Evolutionary conservation across 1,284 basidiomycete species (phyloP).

Genomic region (Trichosporon sp.): DNA sequence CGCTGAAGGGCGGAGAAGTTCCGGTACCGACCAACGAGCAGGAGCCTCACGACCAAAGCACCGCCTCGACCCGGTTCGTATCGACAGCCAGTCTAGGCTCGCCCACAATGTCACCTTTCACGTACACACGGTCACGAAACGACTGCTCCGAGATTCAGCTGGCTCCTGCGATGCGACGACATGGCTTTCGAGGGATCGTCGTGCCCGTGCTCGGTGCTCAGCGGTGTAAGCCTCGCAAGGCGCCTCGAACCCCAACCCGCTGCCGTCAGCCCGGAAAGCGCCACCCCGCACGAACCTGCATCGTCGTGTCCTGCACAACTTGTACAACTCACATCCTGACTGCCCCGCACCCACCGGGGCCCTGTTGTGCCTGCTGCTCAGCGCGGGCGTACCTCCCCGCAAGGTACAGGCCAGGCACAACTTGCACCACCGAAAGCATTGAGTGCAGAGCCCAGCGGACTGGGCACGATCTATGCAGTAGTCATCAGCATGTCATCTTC

Average conservation of each 20-base stretch:
- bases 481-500: background rate
- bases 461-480: background rate
- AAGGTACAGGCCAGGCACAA: background rate
- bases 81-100: background rate
- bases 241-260: background rate
- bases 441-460: background rate
- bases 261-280: background rate
- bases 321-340: background rate
- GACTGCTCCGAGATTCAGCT: background rate
- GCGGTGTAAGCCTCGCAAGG: background rate
- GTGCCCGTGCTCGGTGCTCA: background rate
- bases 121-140: background rate
- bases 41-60: background rate
- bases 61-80: background rate
- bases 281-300: background rate
- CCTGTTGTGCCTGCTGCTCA: background rate
- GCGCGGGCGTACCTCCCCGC: background rate
- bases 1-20: background rate
- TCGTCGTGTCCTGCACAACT: background rate
- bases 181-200: background rate
- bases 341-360: background rate
- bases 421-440: background rate
- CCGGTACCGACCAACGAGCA: background rate
- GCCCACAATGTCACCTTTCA: background rate
- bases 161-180: background rate